A percentile compares a stretch with the other conserved stretches of the same genome.
phyloP scores from a whole-genome alignment of 306 rosid genomes.

The Sicyos baderoa region DNA sequence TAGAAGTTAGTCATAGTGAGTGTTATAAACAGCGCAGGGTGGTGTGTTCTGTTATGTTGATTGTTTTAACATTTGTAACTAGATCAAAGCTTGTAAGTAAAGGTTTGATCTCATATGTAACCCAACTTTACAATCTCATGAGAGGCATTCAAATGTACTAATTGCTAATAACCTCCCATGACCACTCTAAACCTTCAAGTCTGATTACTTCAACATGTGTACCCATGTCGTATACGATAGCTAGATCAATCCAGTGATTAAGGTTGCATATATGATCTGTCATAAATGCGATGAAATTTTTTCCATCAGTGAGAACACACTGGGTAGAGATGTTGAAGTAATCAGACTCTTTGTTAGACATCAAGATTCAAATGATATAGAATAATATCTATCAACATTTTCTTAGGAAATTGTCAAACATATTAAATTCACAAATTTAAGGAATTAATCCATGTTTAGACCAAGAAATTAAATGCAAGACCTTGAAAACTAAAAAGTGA shows the following conservation, averaged over 20 bases:
- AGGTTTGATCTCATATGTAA: neutral
- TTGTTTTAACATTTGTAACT: neutral
- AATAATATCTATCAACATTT: neutral
- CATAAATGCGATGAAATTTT: neutral
- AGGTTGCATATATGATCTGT: neutral
- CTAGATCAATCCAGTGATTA: neutral
- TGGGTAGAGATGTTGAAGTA: neutral
- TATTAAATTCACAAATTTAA: neutral
- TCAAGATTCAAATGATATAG: slow-evolving; percentile 4
- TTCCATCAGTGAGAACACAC: slow-evolving; percentile 11
- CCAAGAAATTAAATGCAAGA: neutral
- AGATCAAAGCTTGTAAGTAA: neutral
- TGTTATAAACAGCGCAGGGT: neutral
- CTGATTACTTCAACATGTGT: no score
- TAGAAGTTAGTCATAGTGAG: neutral
- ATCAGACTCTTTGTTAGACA: neutral
- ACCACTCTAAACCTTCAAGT: neutral
- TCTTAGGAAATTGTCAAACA: neutral
- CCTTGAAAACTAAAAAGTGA: neutral
- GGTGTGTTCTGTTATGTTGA: neutral
- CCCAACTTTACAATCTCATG: neutral
- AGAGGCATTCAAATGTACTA: neutral
- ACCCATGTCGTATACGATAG: neutral
- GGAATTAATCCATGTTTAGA: neutral
- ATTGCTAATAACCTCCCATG: slow-evolving; percentile 1